phyloP scores from a whole-genome alignment of 345 rosid genomes.

The Eucalyptus pauciflora region DNA sequence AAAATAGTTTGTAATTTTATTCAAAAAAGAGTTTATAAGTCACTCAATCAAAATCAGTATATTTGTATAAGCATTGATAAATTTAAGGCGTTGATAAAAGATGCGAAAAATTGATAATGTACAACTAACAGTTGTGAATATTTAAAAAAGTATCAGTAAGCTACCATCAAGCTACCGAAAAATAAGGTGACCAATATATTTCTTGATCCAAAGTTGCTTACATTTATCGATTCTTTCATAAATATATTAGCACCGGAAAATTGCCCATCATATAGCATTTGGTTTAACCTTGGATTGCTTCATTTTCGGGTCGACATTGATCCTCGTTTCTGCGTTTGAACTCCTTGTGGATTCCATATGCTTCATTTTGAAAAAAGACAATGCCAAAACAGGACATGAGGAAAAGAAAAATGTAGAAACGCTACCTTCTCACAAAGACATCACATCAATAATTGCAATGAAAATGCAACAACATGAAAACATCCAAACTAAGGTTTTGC shows the following conservation, averaged over 20 bases:
- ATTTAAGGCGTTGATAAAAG: background rate
- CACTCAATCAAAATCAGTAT: background rate
- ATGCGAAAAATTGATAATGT: background rate
- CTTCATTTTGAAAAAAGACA: background rate
- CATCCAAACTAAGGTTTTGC: background rate
- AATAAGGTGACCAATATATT: background rate
- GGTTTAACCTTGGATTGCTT: background rate
- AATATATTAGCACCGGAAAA: background rate
- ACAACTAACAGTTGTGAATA: background rate
- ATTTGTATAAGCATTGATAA: background rate
- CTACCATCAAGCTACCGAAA: background rate
- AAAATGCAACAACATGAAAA: background rate
- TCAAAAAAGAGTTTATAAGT: background rate
- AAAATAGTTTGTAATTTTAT: too few species aligned
- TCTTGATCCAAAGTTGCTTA: background rate
- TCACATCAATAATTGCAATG: background rate
- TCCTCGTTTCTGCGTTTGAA: background rate
- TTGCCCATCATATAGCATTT: background rate
- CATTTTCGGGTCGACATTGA: background rate
- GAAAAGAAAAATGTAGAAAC: background rate
- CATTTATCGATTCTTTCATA: background rate
- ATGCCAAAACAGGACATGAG: background rate
- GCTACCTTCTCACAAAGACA: background rate
- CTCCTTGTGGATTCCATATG: background rate
- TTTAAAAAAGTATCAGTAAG: background rate